Percentiles rank a stretch among this genome's conserved stretches.
Conservation (phyloP, 2,329 filamentous ascomycete genomes). For the Clathrospora elynae region DNA sequence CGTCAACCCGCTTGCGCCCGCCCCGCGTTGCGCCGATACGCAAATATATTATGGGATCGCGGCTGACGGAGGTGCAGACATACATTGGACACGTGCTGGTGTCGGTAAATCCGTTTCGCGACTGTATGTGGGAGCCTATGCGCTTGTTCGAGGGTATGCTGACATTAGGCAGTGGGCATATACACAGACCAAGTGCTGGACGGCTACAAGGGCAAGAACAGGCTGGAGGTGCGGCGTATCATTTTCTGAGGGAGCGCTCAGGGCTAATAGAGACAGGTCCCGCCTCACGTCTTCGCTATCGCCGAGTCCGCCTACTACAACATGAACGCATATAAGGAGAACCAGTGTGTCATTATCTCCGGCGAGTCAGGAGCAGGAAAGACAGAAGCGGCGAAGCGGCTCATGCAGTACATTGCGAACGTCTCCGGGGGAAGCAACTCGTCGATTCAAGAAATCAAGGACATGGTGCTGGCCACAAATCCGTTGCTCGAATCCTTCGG, state of each 20-base stretch:
- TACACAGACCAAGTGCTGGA: conserved; percentile 94
- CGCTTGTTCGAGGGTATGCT: conserved; percentile 36
- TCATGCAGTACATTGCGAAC: conserved; percentile 99
- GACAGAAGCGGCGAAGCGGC: conserved; percentile 95
- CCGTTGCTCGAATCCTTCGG: conserved; percentile 96
- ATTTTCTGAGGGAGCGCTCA: background rate
- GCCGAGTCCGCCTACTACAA: conserved; percentile 98
- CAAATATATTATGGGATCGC: conserved; percentile 15
- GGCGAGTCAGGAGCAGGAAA: conserved; percentile 98
- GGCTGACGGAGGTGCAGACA: conserved; percentile 61
- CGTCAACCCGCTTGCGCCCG: conserved; percentile 43
- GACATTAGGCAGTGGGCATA: conserved; percentile 72
- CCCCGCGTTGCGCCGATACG: conserved; percentile 26
- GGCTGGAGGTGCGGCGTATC: conserved; percentile 66
- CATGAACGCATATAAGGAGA: conserved; percentile 99
- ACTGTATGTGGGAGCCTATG: conserved; percentile 60
- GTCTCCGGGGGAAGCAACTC: conserved; percentile 85
- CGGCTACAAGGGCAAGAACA: conserved; percentile 95
- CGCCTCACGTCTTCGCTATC: conserved; percentile 96
- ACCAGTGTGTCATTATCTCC: conserved; percentile 99
- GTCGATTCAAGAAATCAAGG: conserved; percentile 95
- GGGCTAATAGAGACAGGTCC: conserved; percentile 57
- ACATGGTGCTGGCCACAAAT: conserved; percentile 99
- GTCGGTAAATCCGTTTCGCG: conserved; percentile 96
- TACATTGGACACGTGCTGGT: conserved; percentile 99